Conservation (phyloP, 2,329 filamentous ascomycete species). For the Anthostomella pinea region DNA sequence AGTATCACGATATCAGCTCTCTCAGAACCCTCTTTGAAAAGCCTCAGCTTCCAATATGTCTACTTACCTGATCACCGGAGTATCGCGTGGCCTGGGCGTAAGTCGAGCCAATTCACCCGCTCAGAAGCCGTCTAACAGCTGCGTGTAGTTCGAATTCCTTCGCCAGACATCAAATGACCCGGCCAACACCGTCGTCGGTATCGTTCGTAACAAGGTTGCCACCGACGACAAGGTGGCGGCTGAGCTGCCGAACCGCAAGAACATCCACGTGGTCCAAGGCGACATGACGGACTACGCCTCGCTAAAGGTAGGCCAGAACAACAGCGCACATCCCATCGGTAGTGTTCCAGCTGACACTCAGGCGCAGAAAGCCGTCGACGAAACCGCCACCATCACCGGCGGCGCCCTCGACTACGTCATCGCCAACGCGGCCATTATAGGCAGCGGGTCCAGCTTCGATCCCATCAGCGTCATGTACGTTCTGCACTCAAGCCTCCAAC, state of each 20-base stretch:
- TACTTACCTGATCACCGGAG: slow-evolving; percentile 24
- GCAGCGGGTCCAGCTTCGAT: slow-evolving; percentile 28
- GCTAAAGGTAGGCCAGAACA: no score
- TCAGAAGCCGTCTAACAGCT: no score
- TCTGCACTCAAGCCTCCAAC: background rate
- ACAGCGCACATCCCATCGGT: background rate
- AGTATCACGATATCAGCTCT: slow-evolving; percentile 11
- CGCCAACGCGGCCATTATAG: slow-evolving; percentile 45
- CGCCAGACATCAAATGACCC: slow-evolving; percentile 42
- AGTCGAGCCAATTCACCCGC: slow-evolving; percentile 6
- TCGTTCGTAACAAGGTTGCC: slow-evolving; percentile 44
- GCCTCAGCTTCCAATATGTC: slow-evolving; percentile 14
- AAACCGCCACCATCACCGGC: slow-evolving; percentile 29
- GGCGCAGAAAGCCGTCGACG: slow-evolving; percentile 19
- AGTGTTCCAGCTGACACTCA: background rate
- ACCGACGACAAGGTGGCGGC: slow-evolving; percentile 42
- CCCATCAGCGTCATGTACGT: slow-evolving; percentile 37
- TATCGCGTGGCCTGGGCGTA: slow-evolving; percentile 27
- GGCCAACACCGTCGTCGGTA: slow-evolving; percentile 43
- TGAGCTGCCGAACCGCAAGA: slow-evolving; percentile 37
- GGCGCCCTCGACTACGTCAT: slow-evolving; percentile 50
- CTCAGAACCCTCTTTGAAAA: slow-evolving; percentile 10
- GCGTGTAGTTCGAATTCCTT: slow-evolving; percentile 48
- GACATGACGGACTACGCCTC: slow-evolving; percentile 40
- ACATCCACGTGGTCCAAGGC: slow-evolving; percentile 45